These are phyloP conservation scores for Casaregolazyma lundiana DNA, from an alignment of 1,139 yeast species.

Conservation along the genomic window DNA sequence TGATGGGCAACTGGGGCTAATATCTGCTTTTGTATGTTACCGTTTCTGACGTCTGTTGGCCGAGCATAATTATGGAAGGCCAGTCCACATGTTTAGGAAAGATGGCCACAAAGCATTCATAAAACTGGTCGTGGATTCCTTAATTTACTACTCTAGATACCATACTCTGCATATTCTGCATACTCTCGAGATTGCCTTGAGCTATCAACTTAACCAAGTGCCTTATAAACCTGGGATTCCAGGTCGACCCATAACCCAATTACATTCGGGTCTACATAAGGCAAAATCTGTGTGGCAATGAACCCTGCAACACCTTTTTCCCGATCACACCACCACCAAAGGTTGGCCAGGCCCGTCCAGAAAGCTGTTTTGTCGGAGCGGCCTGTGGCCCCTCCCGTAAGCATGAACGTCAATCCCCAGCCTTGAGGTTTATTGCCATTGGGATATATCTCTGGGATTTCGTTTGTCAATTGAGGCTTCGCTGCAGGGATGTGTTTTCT, in stretches of 20 bases:
- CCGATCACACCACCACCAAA: not conserved
- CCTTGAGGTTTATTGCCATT: slow-evolving; percentile 23
- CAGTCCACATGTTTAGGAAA: no score
- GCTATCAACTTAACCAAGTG: not conserved
- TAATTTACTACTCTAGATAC: no score
- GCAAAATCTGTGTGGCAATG: not conserved
- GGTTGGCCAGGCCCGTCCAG: slow-evolving; percentile 26
- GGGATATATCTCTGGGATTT: slow-evolving; percentile 22
- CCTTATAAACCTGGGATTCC: not conserved
- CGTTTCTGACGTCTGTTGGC: not conserved
- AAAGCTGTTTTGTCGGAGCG: slow-evolving; percentile 39
- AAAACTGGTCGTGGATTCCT: no score
- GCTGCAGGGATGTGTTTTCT: slow-evolving; percentile 19
- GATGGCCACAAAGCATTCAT: no score
- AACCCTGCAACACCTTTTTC: not conserved
- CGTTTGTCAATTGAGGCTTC: slow-evolving; percentile 17
- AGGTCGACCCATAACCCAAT: not conserved
- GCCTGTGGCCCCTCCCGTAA: slow-evolving; percentile 36
- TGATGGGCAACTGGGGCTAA: not conserved
- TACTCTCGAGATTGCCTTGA: not conserved
- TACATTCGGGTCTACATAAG: not conserved
- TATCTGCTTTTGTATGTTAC: not conserved
- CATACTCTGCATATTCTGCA: not conserved
- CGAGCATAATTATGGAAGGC: not conserved
- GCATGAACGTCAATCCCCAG: slow-evolving; percentile 24